Conservation (phyloP, 2,329 filamentous ascomycete genomes). For the Fusarium azukiicola region DNA sequence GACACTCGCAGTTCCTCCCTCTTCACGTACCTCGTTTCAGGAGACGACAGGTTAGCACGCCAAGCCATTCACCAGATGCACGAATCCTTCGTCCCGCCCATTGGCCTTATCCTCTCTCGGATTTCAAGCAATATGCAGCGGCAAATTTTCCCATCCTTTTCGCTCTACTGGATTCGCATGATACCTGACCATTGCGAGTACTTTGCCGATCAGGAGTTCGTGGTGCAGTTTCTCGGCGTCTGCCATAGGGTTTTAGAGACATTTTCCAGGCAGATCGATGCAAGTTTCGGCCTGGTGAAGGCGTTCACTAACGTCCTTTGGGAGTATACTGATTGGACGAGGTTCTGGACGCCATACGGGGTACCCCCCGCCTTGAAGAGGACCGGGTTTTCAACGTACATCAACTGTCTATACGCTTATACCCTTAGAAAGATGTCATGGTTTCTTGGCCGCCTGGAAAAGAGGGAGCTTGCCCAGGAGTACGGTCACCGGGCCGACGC, state of each 20-base stretch:
- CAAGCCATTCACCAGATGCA: constrained; percentile 53
- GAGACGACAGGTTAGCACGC: constrained; percentile 56
- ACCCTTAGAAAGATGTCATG: no score
- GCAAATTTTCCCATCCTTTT: constrained; percentile 52
- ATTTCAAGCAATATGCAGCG: constrained; percentile 56
- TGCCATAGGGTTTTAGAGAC: background rate
- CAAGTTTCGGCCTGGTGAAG: no score
- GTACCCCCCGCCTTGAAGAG: no score
- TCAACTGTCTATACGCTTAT: no score
- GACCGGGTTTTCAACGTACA: no score
- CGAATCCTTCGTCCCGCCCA: no score
- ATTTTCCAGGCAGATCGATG: background rate
- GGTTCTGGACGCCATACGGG: no score
- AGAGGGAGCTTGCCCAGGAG: no score
- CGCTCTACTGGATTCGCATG: constrained; percentile 2
- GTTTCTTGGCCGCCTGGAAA: background rate
- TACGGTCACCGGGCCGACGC: no score
- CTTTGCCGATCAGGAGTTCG: constrained; percentile 42
- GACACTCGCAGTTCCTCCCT: constrained; percentile 56
- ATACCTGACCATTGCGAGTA: constrained; percentile 41
- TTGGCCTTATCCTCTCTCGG: constrained; percentile 55
- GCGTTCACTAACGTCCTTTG: no score
- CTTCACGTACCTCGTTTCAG: constrained; percentile 56
- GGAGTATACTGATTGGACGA: no score
- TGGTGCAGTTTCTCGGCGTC: background rate